Percentiles rank a stretch among this genome's conserved stretches.
Evolutionary conservation across 1,284 basidiomycete genomes (phyloP).

Genomic region (Ustilago vetiveriae): DNA sequence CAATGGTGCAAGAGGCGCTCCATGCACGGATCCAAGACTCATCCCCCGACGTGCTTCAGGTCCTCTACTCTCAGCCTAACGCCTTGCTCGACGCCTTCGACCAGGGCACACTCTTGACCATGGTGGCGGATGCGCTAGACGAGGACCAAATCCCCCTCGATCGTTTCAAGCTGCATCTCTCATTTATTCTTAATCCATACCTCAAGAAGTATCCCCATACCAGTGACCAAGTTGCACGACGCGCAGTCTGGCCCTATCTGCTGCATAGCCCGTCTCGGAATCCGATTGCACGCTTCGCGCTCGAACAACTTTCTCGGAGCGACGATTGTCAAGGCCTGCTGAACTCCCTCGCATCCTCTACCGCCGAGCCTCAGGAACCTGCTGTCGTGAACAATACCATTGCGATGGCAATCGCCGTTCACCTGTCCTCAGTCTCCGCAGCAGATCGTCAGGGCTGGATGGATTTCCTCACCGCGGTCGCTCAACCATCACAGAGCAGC

Average conservation of each 20-base stretch:
- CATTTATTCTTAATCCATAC: conserved; percentile 19
- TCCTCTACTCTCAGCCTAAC: conserved; percentile 42
- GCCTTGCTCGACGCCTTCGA: conserved; percentile 41
- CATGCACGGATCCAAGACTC: conserved; percentile 46
- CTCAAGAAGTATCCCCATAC: conserved; percentile 15
- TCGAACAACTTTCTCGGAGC: conserved; percentile 13
- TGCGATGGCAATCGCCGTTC: conserved; percentile 8
- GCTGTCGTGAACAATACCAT: conserved; percentile 22
- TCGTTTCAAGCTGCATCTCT: conserved; percentile 40
- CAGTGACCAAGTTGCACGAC: conserved; percentile 19
- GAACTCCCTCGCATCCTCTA: conserved; percentile 7
- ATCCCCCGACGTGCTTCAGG: conserved; percentile 40
- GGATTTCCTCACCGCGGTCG: conserved; percentile 16
- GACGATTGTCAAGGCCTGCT: conserved; percentile 9
- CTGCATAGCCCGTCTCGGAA: conserved; percentile 16
- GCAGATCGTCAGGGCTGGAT: conserved; percentile 17
- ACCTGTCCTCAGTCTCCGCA: conserved; percentile 4
- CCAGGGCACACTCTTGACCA: conserved; percentile 23
- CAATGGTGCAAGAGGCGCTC: conserved; percentile 57
- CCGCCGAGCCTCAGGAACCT: conserved; percentile 5
- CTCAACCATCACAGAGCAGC: conserved; percentile 2
- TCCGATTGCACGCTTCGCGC: conserved; percentile 6
- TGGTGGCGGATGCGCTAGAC: conserved; percentile 30
- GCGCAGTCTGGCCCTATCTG: conserved; percentile 37
- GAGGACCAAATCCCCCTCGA: conserved; percentile 18